A percentile compares a stretch with the other conserved stretches of the same genome.
Evolutionary conservation across 176 grass and related monocot genomes (phyloP).

Genomic region (Secale cereale): DNA sequence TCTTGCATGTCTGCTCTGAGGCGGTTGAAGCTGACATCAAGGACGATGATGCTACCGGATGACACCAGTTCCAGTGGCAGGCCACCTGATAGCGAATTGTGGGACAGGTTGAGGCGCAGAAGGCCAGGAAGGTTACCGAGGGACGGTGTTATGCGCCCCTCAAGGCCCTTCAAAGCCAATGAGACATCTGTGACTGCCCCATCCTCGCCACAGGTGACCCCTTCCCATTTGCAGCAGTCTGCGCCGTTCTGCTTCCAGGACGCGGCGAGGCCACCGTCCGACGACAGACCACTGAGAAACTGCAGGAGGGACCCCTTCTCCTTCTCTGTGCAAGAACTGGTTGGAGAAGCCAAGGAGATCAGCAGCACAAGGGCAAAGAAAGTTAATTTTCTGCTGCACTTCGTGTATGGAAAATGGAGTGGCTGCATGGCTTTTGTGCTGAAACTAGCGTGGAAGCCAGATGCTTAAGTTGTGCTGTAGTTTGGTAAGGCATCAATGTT

Average conservation of each 20-base stretch:
- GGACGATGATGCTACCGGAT: neutral
- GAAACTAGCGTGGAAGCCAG: neutral
- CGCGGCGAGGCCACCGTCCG: neutral
- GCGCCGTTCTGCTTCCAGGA: constrained; percentile 2
- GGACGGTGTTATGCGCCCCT: neutral
- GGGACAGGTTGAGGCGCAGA: constrained; percentile 20
- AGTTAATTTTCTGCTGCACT: neutral
- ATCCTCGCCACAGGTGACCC: neutral
- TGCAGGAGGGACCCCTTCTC: neutral
- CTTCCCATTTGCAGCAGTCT: constrained; percentile 35
- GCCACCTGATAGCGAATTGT: neutral
- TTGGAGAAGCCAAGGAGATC: neutral
- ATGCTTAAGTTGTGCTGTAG: neutral
- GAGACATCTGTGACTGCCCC: neutral
- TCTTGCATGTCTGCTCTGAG: neutral
- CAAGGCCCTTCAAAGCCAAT: neutral
- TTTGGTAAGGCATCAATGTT: neutral
- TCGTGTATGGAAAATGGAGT: neutral
- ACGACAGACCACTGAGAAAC: neutral
- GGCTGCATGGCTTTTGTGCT: neutral
- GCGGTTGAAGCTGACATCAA: constrained; percentile 26
- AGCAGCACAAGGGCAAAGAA: neutral
- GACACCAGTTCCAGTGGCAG: neutral
- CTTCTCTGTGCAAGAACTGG: neutral
- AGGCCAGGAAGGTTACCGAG: constrained; percentile 1